Evolutionary conservation across 768 basidiomycete genomes (phyloP).

Genomic region (Phlegmacium glaucopus): DNA sequence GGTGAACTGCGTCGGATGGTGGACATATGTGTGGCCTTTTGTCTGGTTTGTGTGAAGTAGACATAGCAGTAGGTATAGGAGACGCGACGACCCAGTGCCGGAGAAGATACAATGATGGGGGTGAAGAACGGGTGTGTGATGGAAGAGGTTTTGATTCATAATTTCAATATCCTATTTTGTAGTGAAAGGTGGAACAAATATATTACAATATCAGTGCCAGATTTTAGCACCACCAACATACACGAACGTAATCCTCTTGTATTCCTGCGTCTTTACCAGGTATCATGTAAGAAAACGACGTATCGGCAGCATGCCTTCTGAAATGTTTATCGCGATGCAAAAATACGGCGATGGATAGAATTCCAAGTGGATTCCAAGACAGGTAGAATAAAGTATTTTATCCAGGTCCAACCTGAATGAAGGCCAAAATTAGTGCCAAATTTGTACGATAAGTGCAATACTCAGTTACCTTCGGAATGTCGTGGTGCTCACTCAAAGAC

Average conservation of each 20-base stretch:
- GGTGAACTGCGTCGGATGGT: slow-evolving; percentile 66
- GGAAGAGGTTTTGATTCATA: too few species aligned
- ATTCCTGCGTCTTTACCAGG: background rate
- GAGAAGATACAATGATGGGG: slow-evolving; percentile 23
- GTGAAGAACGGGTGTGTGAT: slow-evolving; percentile 26
- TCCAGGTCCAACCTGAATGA: slow-evolving; percentile 76
- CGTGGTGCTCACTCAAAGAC: slow-evolving; percentile 87
- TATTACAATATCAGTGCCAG: slow-evolving; percentile 39
- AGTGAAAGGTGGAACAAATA: slow-evolving; percentile 44
- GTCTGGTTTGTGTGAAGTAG: slow-evolving; percentile 23
- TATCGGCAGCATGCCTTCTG: too few species aligned
- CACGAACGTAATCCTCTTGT: background rate
- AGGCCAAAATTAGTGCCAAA: slow-evolving; percentile 9
- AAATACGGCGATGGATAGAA: slow-evolving; percentile 1
- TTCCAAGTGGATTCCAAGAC: background rate
- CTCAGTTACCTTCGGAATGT: slow-evolving; percentile 77
- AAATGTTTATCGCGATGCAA: background rate
- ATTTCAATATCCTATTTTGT: slow-evolving; percentile 34
- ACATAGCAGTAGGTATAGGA: slow-evolving; percentile 33
- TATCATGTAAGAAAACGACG: too few species aligned
- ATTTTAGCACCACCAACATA: background rate
- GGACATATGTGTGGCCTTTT: slow-evolving; percentile 50
- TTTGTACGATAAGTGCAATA: slow-evolving; percentile 1
- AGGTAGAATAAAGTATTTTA: slow-evolving; percentile 36
- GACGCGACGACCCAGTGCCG: slow-evolving; percentile 31